Evolutionary conservation across 129 eudicot genomes (phyloP).

Genomic region (Artemisia annua): DNA sequence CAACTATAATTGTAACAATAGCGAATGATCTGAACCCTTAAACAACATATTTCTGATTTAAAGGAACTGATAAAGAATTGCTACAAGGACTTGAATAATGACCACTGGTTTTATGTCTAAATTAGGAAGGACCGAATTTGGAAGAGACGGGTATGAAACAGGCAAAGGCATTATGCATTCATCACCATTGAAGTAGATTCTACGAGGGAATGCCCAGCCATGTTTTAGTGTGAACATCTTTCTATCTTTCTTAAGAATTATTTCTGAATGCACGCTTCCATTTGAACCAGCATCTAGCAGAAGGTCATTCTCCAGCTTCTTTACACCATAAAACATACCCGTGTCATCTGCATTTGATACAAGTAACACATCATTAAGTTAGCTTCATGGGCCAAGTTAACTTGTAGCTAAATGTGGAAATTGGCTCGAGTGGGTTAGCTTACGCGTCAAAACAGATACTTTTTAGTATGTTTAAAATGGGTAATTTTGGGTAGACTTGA

Average conservation of each 20-base stretch:
- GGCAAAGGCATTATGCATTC: conserved; percentile 53
- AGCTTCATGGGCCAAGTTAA: too few species aligned
- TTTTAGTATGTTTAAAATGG: neutral
- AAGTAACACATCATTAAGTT: neutral
- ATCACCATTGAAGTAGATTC: conserved; percentile 50
- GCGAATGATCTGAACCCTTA: neutral
- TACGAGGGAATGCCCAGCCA: conserved; percentile 59
- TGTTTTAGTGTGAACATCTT: conserved; percentile 38
- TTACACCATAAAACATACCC: conserved; percentile 51
- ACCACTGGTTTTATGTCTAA: neutral
- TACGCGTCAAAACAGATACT: neutral
- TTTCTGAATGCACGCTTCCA: conserved; percentile 45
- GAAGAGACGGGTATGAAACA: conserved; percentile 49
- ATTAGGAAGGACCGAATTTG: conserved; percentile 27
- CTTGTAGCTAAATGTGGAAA: too few species aligned
- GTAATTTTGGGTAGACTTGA: neutral
- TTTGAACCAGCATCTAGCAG: conserved; percentile 38
- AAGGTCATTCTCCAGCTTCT: conserved; percentile 33
- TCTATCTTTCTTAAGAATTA: conserved; percentile 43
- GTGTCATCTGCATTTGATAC: conserved; percentile 51
- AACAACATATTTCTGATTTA: neutral
- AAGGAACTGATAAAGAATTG: conserved; percentile 14
- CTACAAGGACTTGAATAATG: conserved; percentile 20
- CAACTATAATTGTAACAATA: neutral
- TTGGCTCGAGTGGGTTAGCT: neutral